Evolutionary conservation across 2,329 filamentous ascomycete species (phyloP), one percentile per base, ranked within the genome.

Genomic region (Colletotrichum coccodes): DNA sequence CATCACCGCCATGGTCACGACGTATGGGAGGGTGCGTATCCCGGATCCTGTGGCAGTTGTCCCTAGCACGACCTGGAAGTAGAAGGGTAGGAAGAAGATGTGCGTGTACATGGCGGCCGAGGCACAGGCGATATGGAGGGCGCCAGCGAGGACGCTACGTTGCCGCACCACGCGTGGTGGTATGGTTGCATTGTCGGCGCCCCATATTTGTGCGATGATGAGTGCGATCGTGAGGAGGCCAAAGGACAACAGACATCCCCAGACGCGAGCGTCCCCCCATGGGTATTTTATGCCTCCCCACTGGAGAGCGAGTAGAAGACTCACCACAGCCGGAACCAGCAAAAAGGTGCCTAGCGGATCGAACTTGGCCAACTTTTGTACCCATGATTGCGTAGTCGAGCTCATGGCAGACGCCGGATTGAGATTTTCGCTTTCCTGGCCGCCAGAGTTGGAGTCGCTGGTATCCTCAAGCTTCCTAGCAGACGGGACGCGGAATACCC

Each of bases 1-100:
- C 5, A 11, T 11, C 2, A 36, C 16, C 3, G 34, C 50, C 18
- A 38, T 54, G 16, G n/a, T 21, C 3, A n/a, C n/a, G 28, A 54
- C 28, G 6, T 34, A 38, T 2, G 28, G 26, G 28, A 54, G 34
- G 3, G 34, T 32, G 72, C 86, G 86, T 73, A 88, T 83, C 59
- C 86, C 86, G 7, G 86, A 84, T 62, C 85, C 75, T 42, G 86
- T 83, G 52, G 86, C 84, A n/a, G 76, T 80, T 69, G 83, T 84
- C 61, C 83, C 84, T 70, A 86, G 81, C 61, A 54, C 26, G 3
- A 38, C 16, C 28, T 54, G 50, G 34, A 54, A 54, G 28, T 38
- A 54, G 50, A 54, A 34, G 6, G 50, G 50, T 1, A 54, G 50
- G 52, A 74, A 78, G 62, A 76, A 70, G 47, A 78, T 71, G 64